Evolutionary conservation across 805 yeast genomes (phyloP), one percentile per base, ranked within the genome.

Genomic region (Candida takata): DNA sequence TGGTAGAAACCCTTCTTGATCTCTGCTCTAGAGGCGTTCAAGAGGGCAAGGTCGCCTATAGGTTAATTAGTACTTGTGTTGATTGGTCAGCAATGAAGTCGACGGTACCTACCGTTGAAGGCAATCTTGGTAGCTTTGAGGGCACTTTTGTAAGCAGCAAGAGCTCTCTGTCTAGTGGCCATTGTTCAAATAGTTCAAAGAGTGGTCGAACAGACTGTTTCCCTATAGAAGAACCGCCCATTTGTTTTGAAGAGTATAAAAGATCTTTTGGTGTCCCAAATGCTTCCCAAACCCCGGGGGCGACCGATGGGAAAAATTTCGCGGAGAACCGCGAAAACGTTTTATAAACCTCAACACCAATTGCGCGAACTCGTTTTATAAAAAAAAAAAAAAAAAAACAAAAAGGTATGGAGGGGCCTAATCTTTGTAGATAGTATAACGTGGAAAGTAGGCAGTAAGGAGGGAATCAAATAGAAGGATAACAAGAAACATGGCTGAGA

Each of bases 71-170:
- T 50, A 44, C 42, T 33, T 17, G n/a, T n/a, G 23, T 14, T 13
- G 23, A 17, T 20, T 20, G 23, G 23, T 20, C 18, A 23, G 5
- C 4, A 31, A 10, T 15, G 9, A 6, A n/a, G n/a, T n/a, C 16
- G 3, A 5, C 6, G 8, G 27, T 17, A 57, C 57, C 4, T 38
- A 51, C 61, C 60, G 19, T 60, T 57, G 51, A 83, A 83, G 0
- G 84, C 84, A 4, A 73, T 46, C 21, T 64, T 62, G 1, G 84
- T 75, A 8, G 90, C 85, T 47, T 85, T 69, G 24, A 82, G 58
- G 3, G 84, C 81, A 33, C 65, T 64, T 57, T 82, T 72, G 54
- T 80, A 83, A 1, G 87, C 86, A 21, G 64, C 53, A 25, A 70
- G 46, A 3, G 72, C 69, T 45, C 49, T 50, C 25, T 29, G 40